These are phyloP conservation scores for Boletus rufocinnamomeus DNA, from an alignment of 768 basidiomycete species.

Conservation along the genomic window DNA sequence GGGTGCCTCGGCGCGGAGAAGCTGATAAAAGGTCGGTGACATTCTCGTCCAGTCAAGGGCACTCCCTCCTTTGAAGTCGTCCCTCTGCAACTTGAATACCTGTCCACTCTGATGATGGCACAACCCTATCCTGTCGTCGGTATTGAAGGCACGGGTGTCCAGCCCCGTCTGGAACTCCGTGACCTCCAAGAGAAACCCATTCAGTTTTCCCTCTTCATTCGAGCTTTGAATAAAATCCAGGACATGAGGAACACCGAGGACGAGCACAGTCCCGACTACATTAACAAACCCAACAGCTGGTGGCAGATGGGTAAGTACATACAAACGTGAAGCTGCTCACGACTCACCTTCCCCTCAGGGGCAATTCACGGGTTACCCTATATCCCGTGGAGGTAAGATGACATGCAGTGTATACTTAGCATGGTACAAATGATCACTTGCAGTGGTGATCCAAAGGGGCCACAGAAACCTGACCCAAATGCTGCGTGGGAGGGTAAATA, in stretches of 20 bases:
- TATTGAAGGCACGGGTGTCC: not conserved
- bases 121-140: constrained; percentile 15
- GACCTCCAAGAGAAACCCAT: constrained; percentile 15
- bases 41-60: not conserved
- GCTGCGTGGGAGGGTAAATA: constrained; percentile 12
- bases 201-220: constrained; percentile 24
- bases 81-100: not conserved
- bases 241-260: constrained; percentile 1
- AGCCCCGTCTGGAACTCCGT: constrained; percentile 19
- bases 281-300: constrained; percentile 23
- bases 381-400: constrained; percentile 11
- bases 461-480: constrained; percentile 6
- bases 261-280: constrained; percentile 2
- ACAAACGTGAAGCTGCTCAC: not conserved
- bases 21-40: constrained; percentile 6
- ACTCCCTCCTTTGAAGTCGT: not conserved
- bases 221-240: constrained; percentile 8
- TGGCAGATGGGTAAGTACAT: constrained; percentile 21
- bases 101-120: constrained; percentile 11
- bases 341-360: constrained; percentile 5
- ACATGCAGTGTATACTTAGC: too few relatives aligned
- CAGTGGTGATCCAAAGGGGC: constrained; percentile 23
- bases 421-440: not conserved
- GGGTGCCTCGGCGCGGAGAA: not conserved
- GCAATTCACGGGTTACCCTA: constrained; percentile 23